These are phyloP conservation scores for Breviolum minutum DNA, from an alignment of 73 alveolate species.

Conservation along the genomic window DNA sequence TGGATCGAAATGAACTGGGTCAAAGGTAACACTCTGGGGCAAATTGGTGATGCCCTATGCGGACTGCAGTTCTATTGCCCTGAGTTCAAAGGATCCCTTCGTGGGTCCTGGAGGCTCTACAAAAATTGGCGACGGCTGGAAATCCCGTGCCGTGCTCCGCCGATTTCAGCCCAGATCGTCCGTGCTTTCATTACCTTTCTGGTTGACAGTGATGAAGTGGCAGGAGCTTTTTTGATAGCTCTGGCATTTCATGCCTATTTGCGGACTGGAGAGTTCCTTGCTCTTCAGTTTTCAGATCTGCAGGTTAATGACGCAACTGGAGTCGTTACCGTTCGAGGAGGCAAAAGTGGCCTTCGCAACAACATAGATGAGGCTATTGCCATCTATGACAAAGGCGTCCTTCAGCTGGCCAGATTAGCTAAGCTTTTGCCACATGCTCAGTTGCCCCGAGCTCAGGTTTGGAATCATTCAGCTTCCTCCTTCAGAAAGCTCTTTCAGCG, in stretches of 20 bases:
- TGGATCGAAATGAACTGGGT: background rate
- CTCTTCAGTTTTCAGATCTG: background rate
- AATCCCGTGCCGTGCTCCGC: background rate
- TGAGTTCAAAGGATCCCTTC: background rate
- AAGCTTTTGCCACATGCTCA: background rate
- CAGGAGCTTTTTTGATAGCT: background rate
- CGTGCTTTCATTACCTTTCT: background rate
- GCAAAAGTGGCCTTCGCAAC: background rate
- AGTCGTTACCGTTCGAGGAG: background rate
- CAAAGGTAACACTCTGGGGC: background rate
- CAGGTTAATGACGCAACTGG: background rate
- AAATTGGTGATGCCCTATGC: background rate
- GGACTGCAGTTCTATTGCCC: slow-evolving; percentile 27
- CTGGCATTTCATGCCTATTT: background rate
- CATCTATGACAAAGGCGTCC: background rate
- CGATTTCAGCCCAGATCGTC: background rate
- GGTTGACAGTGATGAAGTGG: background rate
- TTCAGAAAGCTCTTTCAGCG: background rate
- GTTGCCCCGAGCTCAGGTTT: background rate
- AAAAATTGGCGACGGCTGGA: background rate
- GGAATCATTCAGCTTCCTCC: background rate
- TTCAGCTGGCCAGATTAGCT: background rate
- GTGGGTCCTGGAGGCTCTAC: background rate
- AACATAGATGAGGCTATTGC: background rate
- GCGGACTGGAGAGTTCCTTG: slow-evolving; percentile 6